A percentile compares a stretch with the other conserved stretches of the same genome.
These are phyloP conservation scores for Ganoderma multipileum DNA, from an alignment of 1,284 basidiomycete species.

Conservation along the genomic window DNA sequence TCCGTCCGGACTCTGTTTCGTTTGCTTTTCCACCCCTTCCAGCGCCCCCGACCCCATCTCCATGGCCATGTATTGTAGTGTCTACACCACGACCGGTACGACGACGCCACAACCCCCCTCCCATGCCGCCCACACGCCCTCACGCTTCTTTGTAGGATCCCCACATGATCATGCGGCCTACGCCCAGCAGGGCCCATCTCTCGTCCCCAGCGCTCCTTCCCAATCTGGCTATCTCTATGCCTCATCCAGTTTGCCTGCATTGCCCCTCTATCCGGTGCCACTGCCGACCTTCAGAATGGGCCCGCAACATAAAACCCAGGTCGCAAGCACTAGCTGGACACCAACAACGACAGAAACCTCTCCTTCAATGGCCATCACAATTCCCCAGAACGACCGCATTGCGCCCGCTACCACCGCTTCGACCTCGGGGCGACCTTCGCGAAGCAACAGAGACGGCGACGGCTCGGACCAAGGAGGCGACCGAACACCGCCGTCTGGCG, in stretches of 20 bases:
- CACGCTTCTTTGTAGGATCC: conserved; percentile 37
- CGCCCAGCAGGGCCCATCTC: conserved; percentile 25
- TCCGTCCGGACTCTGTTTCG: conserved; percentile 11
- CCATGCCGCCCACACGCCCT: conserved; percentile 32
- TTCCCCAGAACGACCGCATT: conserved; percentile 13
- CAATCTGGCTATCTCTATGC: conserved; percentile 33
- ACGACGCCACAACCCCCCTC: conserved; percentile 28
- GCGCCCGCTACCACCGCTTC: conserved; percentile 8
- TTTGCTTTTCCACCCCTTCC: conserved; percentile 6
- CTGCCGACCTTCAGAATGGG: conserved; percentile 18
- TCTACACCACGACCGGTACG: conserved; percentile 12
- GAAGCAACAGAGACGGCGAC: conserved; percentile 14
- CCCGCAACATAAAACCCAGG: conserved; percentile 29
- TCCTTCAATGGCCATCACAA: conserved; percentile 30
- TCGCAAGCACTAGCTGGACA: not conserved
- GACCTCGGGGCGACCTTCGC: conserved; percentile 19
- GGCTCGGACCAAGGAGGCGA: conserved; percentile 26
- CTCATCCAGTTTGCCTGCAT: conserved; percentile 23
- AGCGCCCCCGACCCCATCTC: not conserved
- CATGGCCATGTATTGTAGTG: conserved; percentile 14
- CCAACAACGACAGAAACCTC: conserved; percentile 12
- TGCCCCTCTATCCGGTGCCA: conserved; percentile 22
- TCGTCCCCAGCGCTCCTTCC: conserved; percentile 24
- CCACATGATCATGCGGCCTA: conserved; percentile 28
- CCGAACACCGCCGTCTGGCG: conserved; percentile 22